Base-by-base conservation (phyloP, 2,329 filamentous ascomycete species). In the Diaporthe caulivora region DNA sequence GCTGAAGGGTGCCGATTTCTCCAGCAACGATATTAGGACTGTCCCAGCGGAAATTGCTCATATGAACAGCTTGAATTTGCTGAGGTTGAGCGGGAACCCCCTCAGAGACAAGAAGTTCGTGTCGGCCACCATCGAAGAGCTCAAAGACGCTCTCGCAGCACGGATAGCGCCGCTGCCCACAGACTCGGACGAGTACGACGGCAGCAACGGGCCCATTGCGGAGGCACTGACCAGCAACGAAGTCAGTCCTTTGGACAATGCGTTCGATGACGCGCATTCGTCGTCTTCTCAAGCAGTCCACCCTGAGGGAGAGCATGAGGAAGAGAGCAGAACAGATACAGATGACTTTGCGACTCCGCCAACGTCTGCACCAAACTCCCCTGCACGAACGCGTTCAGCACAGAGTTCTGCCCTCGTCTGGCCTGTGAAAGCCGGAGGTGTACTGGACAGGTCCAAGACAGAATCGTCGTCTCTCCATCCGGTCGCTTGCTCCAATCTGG, bases 41-140 rank as follows among this genome's bases (percentile, higher is more conserved):
- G 82, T 99, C 10, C 94, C 97, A 40, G 88, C 94, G 0, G 92
- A 91, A 76, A 90, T 98, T 73, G 93, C 92, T 7, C 85, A 90
- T 34, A 98, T 98, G 95, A 91, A 94, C 8, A 91, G 84, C 57
- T 84, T 99, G 13, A 88, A 91, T 26, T 92, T 92, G 80, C 88
- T 98, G 54, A 91, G 92, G 6, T 86, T 99, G 42, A 92, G 92
- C 55, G 95, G 95, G n/a, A 99, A 99, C 78, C 97, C 97, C 0
- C 85, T 99, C 18, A 89, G 94, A 18, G 95, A 98, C 80, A 95
- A 93, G 80, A 98, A 95, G 80, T 95, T 97, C 77, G 86, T 95
- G 18, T 93, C 90, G 0, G 94, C 97, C 84, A 89, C 89, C 29
- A 95, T 94, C 0, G 93, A 95, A 18, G 93, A 97, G 70, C 85